Base-by-base conservation (phyloP, 441 rosid genomes). In the Theobroma grandiflorum region DNA sequence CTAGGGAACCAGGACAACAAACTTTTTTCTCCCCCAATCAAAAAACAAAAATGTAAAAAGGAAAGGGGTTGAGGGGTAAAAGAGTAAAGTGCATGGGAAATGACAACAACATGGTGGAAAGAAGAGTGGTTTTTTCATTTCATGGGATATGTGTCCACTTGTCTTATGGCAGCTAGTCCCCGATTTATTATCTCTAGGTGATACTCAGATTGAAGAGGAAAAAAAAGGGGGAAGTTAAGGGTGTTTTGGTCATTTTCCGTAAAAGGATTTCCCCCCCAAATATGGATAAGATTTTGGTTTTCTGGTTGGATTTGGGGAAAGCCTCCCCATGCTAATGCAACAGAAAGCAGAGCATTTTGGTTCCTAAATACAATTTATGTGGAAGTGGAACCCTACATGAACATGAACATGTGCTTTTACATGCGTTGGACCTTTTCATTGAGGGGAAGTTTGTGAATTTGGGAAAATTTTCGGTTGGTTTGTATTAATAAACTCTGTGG, bases 91-190 rank as follows among this genome's bases (percentile, higher is more conserved):
- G 42, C n/a, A 35, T 63, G 67, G 67, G 26, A 37, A 65, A 65
- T 65, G 47, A 16, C 66, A 31, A 61, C 38, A 38, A 14, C 33
- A 33, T 63, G 66, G 66, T 2, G 11, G 18, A 3, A 10, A 62
- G 7, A 10, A 10, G 15, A 4, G 8, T 18, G 3, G 49, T 16
- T 31, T 18, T 6, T 2, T 35, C 2, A 1, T 11, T 0, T 64
- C 43, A 64, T 40, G 50, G 72, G 72, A 40, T 38, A 66, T 18
- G 72, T n/a, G 33, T 40, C 72, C 72, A 66, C 72, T 66, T 42
- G 20, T 35, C 37, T 6, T 8, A 59, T 14, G n/a, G 37, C 35
- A 61, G 18, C 40, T 0, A 61, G 4, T 61, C 43, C 8, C 43
- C 8, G 20, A 33, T 66, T 66, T 40, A 42, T n/a, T 18, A n/a